phyloP scores from a whole-genome alignment of 2,329 filamentous ascomycete species.

The Diaporthe nobilis region DNA sequence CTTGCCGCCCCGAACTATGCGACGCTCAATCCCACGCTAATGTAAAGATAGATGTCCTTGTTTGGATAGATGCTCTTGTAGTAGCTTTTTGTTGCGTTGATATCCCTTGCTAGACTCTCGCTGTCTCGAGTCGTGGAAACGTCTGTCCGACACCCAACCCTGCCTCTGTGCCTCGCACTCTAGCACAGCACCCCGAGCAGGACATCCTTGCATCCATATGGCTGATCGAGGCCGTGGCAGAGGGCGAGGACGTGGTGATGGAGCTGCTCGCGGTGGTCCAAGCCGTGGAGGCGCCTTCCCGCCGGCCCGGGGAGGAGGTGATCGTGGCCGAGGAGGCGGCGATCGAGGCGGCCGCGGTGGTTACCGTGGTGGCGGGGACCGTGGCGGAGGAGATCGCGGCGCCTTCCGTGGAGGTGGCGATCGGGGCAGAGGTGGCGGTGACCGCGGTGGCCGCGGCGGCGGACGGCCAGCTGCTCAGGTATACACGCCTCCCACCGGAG shows the following conservation, averaged over 20 bases:
- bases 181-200: neutral
- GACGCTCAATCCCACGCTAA: neutral
- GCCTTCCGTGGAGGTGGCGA: constrained; percentile 10
- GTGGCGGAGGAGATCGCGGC: constrained; percentile 26
- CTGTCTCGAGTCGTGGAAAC: neutral
- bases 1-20: neutral
- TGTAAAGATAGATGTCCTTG: neutral
- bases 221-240: constrained; percentile 20
- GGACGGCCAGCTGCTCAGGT: constrained; percentile 20
- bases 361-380: constrained; percentile 22
- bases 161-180: neutral
- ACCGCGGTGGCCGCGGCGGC: constrained; percentile 33
- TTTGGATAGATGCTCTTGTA: neutral
- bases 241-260: constrained; percentile 14
- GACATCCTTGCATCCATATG: neutral
- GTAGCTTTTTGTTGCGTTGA: neutral
- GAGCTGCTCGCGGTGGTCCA: neutral
- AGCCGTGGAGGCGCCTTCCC: constrained; percentile 17
- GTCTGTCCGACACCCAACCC: neutral
- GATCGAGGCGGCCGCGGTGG: constrained; percentile 28
- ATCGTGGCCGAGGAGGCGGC: constrained; percentile 14
- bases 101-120: neutral
- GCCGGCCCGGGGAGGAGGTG: constrained; percentile 14
- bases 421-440: constrained; percentile 21
- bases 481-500: constrained; percentile 27